Evolutionary conservation across 2,329 filamentous ascomycete genomes (phyloP), one percentile per base, ranked within the genome.

Genomic region (Fusarium nurragi): DNA sequence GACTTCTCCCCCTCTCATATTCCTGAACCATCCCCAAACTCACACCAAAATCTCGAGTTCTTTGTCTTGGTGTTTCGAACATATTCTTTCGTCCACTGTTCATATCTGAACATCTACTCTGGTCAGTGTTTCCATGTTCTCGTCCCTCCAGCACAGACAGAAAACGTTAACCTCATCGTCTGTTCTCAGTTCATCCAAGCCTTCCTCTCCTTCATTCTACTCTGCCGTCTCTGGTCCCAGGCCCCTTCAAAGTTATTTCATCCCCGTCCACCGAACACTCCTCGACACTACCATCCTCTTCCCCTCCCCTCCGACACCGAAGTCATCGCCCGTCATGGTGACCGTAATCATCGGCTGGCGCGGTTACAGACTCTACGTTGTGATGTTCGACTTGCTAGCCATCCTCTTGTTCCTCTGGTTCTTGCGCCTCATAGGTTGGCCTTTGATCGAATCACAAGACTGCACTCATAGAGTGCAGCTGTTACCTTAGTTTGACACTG

Each of bases 121-220:
- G 45, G 63, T 59, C 30, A 46, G 63, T 66, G 7, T 25, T 28
- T 8, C 18, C 11, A 39, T 38, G 23, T 40, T 38, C 30, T 41
- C 30, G 10, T 34, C 51, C 44, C 43, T 48, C 25, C 26, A 66
- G 48, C 40, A 45, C 3, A 44, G 52, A 50, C 21, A 41, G 37
- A 34, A 11, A 32, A 23, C 32, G 25, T 38, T 54, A 22, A 67
- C 40, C 4, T n/a, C 11, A 28, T 26, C 16, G 14, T 32, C 25
- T 4, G 22, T 61, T 19, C 13, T 16, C 12, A 45, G 26, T 4
- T 44, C 26, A 22, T 22, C 16, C 39, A 40, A 28, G 10, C 6
- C 37, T 12, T 8, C 10, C 2, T 18, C 10, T 4, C 11, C 6
- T 21, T 13, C 12, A 21, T 9, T 39, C 6, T 39, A 2, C 13